Evolutionary conservation across 2,329 filamentous ascomycete species (phyloP), one percentile per base, ranked within the genome.

Genomic region (Rhinocladiella mackenziei): DNA sequence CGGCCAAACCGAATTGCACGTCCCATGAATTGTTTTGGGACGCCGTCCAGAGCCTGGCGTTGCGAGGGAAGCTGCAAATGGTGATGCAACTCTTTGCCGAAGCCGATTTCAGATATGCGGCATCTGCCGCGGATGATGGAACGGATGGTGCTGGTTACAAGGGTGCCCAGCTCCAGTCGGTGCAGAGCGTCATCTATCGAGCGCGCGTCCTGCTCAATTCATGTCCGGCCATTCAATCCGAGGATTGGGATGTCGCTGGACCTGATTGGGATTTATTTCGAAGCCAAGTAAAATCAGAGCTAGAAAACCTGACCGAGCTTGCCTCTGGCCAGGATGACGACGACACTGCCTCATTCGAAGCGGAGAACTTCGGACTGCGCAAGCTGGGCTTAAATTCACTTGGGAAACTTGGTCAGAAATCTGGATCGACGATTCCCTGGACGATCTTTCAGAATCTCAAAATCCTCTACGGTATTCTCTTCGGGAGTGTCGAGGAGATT

Each of bases 201-300:
- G 82, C 85, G 15, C 76, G 84, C 33, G 72, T 81, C 15, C 71
- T 89, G 31, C 72, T 97, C 25, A 77, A 84, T 43, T 73, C 77
- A 25, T 94, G 86, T 55, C 91, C 91, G 4, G 82, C 78, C 3
- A 65, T 79, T 18, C 73, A 71, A 39, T 66, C 70, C 34, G 60
- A 63, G 32, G 80, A 91, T 61, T 97, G 91, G 91, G 83, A 95
- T 56, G 78, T 92, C 35, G 83, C 80, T 60, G 83, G 82, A 46
- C 78, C 78, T 53, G 85, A 91, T 48, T 97, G 91, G 91, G 80
- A 76, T 11, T 66, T 92, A 28, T 97, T 92, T 67, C 80, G 91
- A 39, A 80, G 86, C 52, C 80, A 84, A 41, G 80, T 88, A 11
- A 74, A 79, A 31, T 78, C 81, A 22, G 80, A 84, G 2, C 69